A percentile compares a stretch with the other conserved stretches of the same genome.
Evolutionary conservation across 768 basidiomycete genomes (phyloP).

Genomic region (Hygrophorus pudorinus): DNA sequence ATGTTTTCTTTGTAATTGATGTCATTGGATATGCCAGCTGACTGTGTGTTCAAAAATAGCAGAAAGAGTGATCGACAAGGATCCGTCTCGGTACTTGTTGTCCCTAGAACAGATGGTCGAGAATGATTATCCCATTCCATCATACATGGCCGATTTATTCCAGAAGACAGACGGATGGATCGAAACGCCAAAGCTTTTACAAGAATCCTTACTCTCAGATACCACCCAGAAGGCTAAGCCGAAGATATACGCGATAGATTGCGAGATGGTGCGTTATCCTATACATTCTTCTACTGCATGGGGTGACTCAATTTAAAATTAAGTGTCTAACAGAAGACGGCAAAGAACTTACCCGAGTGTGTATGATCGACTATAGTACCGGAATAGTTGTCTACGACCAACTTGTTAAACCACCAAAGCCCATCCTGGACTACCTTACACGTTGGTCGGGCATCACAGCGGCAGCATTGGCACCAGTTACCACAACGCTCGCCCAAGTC

Average conservation of each 20-base stretch:
- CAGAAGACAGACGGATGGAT: conserved; percentile 65
- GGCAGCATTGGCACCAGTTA: conserved; percentile 54
- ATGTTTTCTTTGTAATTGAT: conserved; percentile 10
- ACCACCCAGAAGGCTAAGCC: conserved; percentile 23
- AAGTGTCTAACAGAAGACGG: conserved; percentile 88
- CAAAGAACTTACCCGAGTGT: conserved; percentile 80
- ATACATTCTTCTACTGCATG: not conserved
- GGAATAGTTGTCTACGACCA: conserved; percentile 76
- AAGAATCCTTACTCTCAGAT: conserved; percentile 19
- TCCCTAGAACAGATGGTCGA: conserved; percentile 84
- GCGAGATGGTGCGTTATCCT: conserved; percentile 73
- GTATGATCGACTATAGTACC: conserved; percentile 68
- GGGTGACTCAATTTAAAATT: not conserved
- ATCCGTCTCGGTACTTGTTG: conserved; percentile 64
- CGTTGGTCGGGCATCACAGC: conserved; percentile 92
- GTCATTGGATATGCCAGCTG: not conserved
- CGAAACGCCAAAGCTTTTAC: conserved; percentile 55
- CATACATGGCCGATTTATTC: conserved; percentile 69
- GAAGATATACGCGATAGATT: conserved; percentile 80
- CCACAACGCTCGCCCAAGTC: conserved; percentile 70
- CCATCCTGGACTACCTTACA: conserved; percentile 88
- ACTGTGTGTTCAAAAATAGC: conserved; percentile 24
- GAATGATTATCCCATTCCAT: conserved; percentile 86
- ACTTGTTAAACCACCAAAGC: conserved; percentile 79
- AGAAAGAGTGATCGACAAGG: conserved; percentile 50